Base-by-base conservation (phyloP, 345 rosid species). In the Euclidium syriacum region DNA sequence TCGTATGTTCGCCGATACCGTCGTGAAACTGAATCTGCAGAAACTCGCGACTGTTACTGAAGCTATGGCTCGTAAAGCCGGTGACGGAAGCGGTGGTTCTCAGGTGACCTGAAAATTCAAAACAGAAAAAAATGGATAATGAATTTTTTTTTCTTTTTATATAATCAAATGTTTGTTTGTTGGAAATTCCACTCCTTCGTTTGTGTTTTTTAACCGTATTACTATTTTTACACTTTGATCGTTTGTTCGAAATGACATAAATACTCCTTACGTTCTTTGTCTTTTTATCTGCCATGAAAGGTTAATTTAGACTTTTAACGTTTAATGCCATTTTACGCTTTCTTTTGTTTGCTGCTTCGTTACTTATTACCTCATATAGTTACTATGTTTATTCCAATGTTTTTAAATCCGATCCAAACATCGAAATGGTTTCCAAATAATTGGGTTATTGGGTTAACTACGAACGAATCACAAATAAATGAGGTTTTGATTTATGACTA, bases 11-110 rank as follows among this genome's bases (percentile, higher is more conserved):
- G 95, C 95, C 0, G 98, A 92, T 33, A 92, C 96, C 0, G 86
- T 92, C 0, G 95, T 92, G 12, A 83, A 79, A 67, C 72, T 86
- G 33, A 92, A 92, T 65, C 78, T 92, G 29, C 98, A 88, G 80
- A 85, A 83, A 75, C 77, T 92, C 43, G 95, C 91, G 1, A 67
- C 88, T 3, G 81, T 85, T 26, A 73, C 92, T 5, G 96, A 88
- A 68, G 86, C 70, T 16, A 22, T 58, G 74, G 86, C 82, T 59
- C 79, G 82, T 59, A 52, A 18, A 25, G 49, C 61, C 73, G 74
- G 51, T 5, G 88, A 73, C 7, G 74, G 63, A 33, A 68, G 67
- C 52, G 65, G 52, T 40, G 51, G 47, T 44, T 66, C 71, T 17
- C 73, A 67, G 72, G 77, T 71, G 74, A 75, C 49, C 25, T 57